A percentile compares a stretch with the other conserved stretches of the same genome.
Evolutionary conservation across 345 rosid species (phyloP).

Genomic region (Crucihimalaya himalaica): DNA sequence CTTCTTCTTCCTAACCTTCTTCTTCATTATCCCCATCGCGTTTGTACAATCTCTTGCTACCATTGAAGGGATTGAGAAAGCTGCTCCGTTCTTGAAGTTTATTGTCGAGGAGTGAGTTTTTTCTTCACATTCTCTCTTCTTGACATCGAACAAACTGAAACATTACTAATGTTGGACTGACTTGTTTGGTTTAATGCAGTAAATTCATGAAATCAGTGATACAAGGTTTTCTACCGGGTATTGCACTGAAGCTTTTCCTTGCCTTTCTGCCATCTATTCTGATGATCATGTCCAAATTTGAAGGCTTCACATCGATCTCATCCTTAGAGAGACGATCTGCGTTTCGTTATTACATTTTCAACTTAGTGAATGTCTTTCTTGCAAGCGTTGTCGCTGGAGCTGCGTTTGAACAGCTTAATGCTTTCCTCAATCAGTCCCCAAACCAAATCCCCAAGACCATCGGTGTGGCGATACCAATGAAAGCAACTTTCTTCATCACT

Average conservation of each 20-base stretch:
- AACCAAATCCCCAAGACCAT: conserved; percentile 73
- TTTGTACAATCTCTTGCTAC: conserved; percentile 91
- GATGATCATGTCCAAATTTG: conserved; percentile 96
- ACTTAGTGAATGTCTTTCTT: conserved; percentile 85
- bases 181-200: conserved; percentile 47
- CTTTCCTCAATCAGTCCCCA: conserved; percentile 68
- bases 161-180: conserved; percentile 2
- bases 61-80: conserved; percentile 77
- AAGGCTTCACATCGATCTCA: conserved; percentile 80
- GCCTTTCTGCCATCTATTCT: conserved; percentile 84
- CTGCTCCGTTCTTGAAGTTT: conserved; percentile 63
- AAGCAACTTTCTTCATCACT: conserved; percentile 95
- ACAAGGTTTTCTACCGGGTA: conserved; percentile 91
- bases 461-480: conserved; percentile 84
- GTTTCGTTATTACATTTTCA: conserved; percentile 76
- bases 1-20: conserved; percentile 93
- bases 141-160: conserved; percentile 7
- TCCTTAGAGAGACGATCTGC: conserved; percentile 93
- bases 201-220: conserved; percentile 68
- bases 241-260: conserved; percentile 89
- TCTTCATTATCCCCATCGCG: conserved; percentile 90
- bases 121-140: conserved; percentile 12
- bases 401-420: conserved; percentile 77
- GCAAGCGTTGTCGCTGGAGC: conserved; percentile 73
- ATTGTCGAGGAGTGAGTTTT: conserved; percentile 65